Evolutionary conservation across 1,139 yeast species (phyloP).

Genomic region (Magnusiomyces clavatus): DNA sequence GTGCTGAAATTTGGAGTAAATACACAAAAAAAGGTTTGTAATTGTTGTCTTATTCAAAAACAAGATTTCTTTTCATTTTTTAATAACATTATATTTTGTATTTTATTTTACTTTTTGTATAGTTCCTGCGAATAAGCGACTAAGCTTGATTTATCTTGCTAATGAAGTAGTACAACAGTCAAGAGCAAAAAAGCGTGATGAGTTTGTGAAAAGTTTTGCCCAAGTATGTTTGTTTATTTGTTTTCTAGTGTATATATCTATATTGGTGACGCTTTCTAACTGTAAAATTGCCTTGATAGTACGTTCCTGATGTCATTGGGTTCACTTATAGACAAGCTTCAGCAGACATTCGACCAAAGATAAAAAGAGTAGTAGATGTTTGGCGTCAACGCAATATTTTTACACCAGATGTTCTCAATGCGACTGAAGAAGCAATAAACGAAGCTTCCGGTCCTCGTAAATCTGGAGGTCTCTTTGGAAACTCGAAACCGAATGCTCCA

Average conservation of each 20-base stretch:
- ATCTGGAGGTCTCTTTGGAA: conserved; percentile 8
- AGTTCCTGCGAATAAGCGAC: conserved; percentile 40
- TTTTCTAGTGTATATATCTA: conserved; percentile 19
- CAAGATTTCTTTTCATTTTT: too few species aligned
- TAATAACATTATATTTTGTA: not conserved
- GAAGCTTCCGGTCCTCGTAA: conserved; percentile 4
- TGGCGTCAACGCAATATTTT: conserved; percentile 70
- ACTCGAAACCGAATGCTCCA: conserved; percentile 12
- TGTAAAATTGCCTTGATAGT: not conserved
- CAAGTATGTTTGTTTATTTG: conserved; percentile 18
- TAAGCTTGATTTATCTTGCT: conserved; percentile 62
- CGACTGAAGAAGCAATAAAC: conserved; percentile 36
- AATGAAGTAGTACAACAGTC: conserved; percentile 84
- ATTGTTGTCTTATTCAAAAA: not conserved
- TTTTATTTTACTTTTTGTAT: conserved; percentile 8
- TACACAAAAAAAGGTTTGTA: conserved; percentile 32
- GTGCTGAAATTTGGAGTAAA: conserved; percentile 56
- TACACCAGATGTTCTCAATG: conserved; percentile 36
- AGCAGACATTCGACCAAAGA: conserved; percentile 41
- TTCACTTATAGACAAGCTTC: conserved; percentile 28
- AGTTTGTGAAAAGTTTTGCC: conserved; percentile 54
- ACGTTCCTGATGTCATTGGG: conserved; percentile 33
- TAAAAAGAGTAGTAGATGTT: conserved; percentile 58
- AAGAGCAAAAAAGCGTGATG: conserved; percentile 52
- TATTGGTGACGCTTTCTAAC: conserved; percentile 30